Percentiles rank a stretch among this genome's conserved stretches.
phyloP scores from a whole-genome alignment of 805 yeast species.

The Candida maltosa region DNA sequence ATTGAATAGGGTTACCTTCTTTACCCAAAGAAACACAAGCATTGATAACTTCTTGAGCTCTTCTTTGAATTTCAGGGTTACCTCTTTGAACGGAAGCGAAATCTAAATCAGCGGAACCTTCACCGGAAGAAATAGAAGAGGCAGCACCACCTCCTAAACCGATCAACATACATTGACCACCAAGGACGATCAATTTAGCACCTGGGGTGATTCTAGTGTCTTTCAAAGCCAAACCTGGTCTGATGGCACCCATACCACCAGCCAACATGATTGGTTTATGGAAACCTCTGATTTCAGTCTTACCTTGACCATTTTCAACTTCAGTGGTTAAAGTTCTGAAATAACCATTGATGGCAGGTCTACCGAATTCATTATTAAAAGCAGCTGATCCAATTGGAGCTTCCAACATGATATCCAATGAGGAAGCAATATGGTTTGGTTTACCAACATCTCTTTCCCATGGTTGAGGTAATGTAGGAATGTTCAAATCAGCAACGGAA shows the following conservation, averaged over 20 bases:
- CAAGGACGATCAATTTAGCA: constrained; percentile 84
- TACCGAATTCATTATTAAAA: constrained; percentile 96
- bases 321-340: constrained; percentile 90
- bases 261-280: constrained; percentile 99
- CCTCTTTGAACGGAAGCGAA: constrained; percentile 99
- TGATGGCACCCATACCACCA: constrained; percentile 96
- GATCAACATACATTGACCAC: constrained; percentile 97
- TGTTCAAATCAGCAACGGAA: constrained; percentile 83
- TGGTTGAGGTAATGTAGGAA: constrained; percentile 84
- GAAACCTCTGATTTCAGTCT: constrained; percentile 84
- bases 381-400: constrained; percentile 98
- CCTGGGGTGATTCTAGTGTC: constrained; percentile 89
- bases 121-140: constrained; percentile 93
- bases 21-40: constrained; percentile 83
- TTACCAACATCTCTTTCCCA: constrained; percentile 93
- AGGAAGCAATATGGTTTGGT: constrained; percentile 89
- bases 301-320: constrained; percentile 59
- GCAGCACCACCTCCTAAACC: constrained; percentile 99
- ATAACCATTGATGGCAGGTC: constrained; percentile 96
- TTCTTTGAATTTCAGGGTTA: constrained; percentile 98
- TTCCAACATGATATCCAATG: constrained; percentile 92
- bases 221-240: constrained; percentile 90
- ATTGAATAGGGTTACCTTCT: constrained; percentile 71
- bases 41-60: constrained; percentile 97
- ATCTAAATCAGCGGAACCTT: constrained; percentile 92